Evolutionary conservation across 768 basidiomycete species (phyloP), one percentile per base, ranked within the genome.

Genomic region (Lentinula detonsa): DNA sequence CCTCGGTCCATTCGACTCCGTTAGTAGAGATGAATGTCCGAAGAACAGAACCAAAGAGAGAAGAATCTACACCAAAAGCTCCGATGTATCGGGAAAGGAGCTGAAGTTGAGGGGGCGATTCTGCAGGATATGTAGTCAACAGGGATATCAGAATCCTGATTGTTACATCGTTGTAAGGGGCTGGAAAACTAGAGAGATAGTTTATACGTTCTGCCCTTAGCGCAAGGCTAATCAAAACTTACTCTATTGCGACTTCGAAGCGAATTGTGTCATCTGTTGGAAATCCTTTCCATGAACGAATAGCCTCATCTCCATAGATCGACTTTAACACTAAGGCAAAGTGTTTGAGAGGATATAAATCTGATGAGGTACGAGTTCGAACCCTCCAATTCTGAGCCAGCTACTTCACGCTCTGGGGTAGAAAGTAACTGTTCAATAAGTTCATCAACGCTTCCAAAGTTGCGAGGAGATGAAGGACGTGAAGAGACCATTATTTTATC

Each of bases 21-120:
- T 79, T 82, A 21, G 78, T 68, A 3, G 93, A 93, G 59, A 95
- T 92, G 70, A 82, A 95, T 0, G 90, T 94, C 42, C 89, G 82
- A 18, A 94, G 76, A 39, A 93, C 80, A 1, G 81, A 81, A 23
- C 91, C 91, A 68, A 95, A 95, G 16, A 95, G 79, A 15, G 71
- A 70, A 8, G 89, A 75, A 65, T 91, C 86, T 1, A 89, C 87
- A 18, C 88, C 85, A 67, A 87, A 94, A 2, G 89, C 78, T 2
- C 91, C 91, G 51, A 95, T 76, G 72, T 95, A 95, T 23, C 85
- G 85, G 3, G 91, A 93, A 31, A 94, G 81, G 0, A 94, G 84
- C 68, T 94, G 93, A 0, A 95, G 78, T 66, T 93, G 91, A 1
- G 93, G 93, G 2, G 91, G 84, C 0, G 84, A 79, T 2, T 78